Evolutionary conservation across 306 rosid species (phyloP), one percentile per base, ranked within the genome.

Genomic region (Fragaria iinumae): DNA sequence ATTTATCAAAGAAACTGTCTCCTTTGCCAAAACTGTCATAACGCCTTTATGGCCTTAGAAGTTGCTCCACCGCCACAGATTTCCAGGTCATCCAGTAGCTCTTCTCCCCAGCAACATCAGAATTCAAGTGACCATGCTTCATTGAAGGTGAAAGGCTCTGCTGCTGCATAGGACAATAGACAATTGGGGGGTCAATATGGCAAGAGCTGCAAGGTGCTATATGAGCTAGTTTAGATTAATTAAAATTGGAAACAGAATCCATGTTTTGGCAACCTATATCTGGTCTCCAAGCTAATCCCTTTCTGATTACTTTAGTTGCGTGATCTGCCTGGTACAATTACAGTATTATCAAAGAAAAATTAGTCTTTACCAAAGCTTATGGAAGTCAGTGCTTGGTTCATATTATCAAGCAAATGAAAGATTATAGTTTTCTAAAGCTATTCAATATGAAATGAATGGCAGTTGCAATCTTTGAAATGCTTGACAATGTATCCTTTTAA

Each of bases 31-130:
- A 88, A 91, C 76, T 91, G 98, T 80, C 86, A 84, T 27, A 96
- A 91, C 81, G 88, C 88, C 65, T 93, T 93, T 87, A 69, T 83
- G 80, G 97, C 98, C 48, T 43, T 77, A 66, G 98, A 93, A 89
- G 86, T 81, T 89, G 87, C 89, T 72, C 94, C 93, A 20, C 97
- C 97, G 64, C 91, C 90, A 70, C 85, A 87, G 82, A 88, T 90
- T 21, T 77, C 86, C 85, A 29, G 89, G 39, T 87, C 12, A 34
- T 14, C 9, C 21, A 27, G 12, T 34, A 32, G 11, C 45, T 14
- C 21, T 32, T 34, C 23, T 6, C n/a, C 79, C 71, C 89, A 88
- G 80, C 87, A 81, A 55, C 88, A 86, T 80, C 89, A 85, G 77
- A 80, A 44, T 80, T 67, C 93, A 79, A 87, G 76, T 38, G 87